Percentiles rank a stretch among this genome's conserved stretches.
These are phyloP conservation scores for Phytophthora gonapodyides DNA, from an alignment of 352 stramenopile genomes.

Conservation along the genomic window DNA sequence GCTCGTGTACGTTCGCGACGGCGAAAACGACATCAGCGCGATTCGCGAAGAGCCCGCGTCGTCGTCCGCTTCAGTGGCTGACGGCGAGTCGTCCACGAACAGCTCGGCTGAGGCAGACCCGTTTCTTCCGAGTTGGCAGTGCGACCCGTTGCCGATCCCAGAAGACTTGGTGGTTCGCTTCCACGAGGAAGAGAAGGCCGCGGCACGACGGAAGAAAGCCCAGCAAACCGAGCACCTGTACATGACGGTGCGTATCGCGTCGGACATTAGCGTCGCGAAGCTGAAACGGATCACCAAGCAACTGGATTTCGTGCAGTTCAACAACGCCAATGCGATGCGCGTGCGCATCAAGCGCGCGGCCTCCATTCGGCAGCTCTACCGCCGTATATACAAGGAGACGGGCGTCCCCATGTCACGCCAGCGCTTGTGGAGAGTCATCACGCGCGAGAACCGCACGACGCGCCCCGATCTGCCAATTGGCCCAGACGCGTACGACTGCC, in stretches of 20 bases:
- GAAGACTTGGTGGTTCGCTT: conserved; percentile 64
- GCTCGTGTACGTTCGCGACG: conserved; percentile 87
- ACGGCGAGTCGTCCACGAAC: conserved; percentile 1
- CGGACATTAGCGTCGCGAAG: conserved; percentile 64
- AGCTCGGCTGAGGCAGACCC: conserved; percentile 2
- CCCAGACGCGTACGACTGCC: conserved; percentile 43
- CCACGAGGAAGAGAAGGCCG: conserved; percentile 77
- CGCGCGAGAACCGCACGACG: conserved; percentile 81
- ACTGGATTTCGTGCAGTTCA: conserved; percentile 78
- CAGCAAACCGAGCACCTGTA: conserved; percentile 86
- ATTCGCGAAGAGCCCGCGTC: conserved; percentile 42
- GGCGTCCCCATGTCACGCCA: conserved; percentile 70
- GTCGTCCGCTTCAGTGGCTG: conserved; percentile 14
- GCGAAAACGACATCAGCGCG: conserved; percentile 66
- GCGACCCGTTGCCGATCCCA: conserved; percentile 57
- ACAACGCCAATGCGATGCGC: conserved; percentile 57
- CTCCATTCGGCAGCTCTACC: conserved; percentile 70
- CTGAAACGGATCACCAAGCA: conserved; percentile 80
- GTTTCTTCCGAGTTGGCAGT: conserved; percentile 30
- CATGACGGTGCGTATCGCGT: conserved; percentile 80
- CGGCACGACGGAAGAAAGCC: conserved; percentile 69
- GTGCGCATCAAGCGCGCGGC: conserved; percentile 70
- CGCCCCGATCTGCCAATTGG: conserved; percentile 68
- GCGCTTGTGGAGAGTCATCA: conserved; percentile 87
- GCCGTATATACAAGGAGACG: conserved; percentile 59